These are phyloP conservation scores for Phytophthora meadii DNA, from an alignment of 352 stramenopile genomes.

Conservation along the genomic window DNA sequence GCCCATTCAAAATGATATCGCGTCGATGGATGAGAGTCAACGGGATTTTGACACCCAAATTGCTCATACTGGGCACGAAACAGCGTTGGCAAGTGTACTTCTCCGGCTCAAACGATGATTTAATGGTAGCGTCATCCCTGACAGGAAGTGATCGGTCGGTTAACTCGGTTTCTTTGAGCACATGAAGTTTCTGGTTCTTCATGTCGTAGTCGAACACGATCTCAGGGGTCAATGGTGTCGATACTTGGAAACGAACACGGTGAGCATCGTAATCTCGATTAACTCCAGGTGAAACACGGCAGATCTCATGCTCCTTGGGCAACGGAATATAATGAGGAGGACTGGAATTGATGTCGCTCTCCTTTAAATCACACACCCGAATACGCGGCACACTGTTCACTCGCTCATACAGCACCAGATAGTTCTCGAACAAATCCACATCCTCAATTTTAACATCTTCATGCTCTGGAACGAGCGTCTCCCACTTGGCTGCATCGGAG, in stretches of 20 bases:
- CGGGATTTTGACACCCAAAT: slow-evolving; percentile 54
- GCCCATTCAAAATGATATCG: slow-evolving; percentile 53
- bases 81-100: slow-evolving; percentile 51
- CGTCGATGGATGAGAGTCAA: slow-evolving; percentile 83
- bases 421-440: slow-evolving; percentile 84
- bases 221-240: slow-evolving; percentile 75
- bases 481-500: slow-evolving; percentile 35
- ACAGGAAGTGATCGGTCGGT: slow-evolving; percentile 28
- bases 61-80: slow-evolving; percentile 54
- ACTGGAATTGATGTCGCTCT: slow-evolving; percentile 2
- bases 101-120: slow-evolving; percentile 35
- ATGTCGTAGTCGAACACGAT: slow-evolving; percentile 88
- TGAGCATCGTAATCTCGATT: slow-evolving; percentile 81
- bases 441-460: slow-evolving; percentile 88
- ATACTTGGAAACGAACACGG: slow-evolving; percentile 73
- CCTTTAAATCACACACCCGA: slow-evolving; percentile 52
- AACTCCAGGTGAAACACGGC: slow-evolving; percentile 71
- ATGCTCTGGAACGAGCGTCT: slow-evolving; percentile 60
- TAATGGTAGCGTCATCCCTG: slow-evolving; percentile 3
- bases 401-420: slow-evolving; percentile 86
- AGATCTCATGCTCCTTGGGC: slow-evolving; percentile 60
- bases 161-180: slow-evolving; percentile 67
- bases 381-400: slow-evolving; percentile 73
- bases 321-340: slow-evolving; percentile 60
- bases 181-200: slow-evolving; percentile 40